Base-by-base conservation (phyloP, 345 rosid genomes). In the Turnera subulata region DNA sequence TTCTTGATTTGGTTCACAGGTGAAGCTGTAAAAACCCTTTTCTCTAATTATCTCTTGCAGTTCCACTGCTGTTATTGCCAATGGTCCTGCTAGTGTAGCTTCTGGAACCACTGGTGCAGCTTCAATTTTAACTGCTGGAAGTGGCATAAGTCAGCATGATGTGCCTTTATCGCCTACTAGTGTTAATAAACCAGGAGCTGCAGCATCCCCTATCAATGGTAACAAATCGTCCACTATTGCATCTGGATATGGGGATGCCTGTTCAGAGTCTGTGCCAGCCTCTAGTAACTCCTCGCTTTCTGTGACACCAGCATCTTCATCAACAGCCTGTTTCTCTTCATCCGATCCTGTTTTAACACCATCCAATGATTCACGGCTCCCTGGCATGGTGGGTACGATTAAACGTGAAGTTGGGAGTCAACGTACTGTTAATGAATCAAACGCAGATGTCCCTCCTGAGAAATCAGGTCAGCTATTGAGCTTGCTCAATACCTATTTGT, bases 331-430 rank as follows among this genome's bases (percentile, higher is more conserved):
- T 63, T 79, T 78, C 61, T 70, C 80, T 9, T 73, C 91, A 46
- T 84, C 84, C 3, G 84, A 87, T 75, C 80, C 86, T 63, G 84
- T 82, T 58, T 57, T 80, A 56, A 62, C 74, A 53, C 80, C 82
- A 53, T 82, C 83, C 46, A 55, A 56, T 78, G 87, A 82, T 63
- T 58, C 63, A 19, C 44, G 57, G 43, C 55, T 55, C 26, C 74
- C 67, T 24, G 62, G 78, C 59, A 61, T 69, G 15, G 78, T 65
- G 61, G 76, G 85, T 61, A 50, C 74, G 14, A 82, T 78, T 46
- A 84, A 76, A 63, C 68, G 70, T 40, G 81, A 82, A 60, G 79
- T 74, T 46, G 81, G 81, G 73, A 67, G 62, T 57, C 64, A 69
- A 25, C 68, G 51, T 53, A 50, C 72, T 68, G 44, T 62, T 8